Evolutionary conservation across 805 yeast genomes (phyloP), one percentile per base, ranked within the genome.

Genomic region (Ogataea haglerorum): DNA sequence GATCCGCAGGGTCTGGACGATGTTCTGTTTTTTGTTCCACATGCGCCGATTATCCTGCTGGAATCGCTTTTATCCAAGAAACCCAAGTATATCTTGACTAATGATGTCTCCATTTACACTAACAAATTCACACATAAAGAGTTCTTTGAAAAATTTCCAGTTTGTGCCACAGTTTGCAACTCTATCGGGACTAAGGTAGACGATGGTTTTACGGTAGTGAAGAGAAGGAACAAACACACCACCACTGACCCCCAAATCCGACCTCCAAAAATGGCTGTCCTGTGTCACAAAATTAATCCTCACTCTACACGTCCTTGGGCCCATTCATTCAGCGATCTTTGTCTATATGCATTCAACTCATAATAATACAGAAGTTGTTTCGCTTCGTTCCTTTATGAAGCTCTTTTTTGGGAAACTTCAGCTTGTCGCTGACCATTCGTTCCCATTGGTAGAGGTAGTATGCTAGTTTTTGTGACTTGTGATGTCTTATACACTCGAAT

Each of bases 401-500:
- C 52, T 80, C 78, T 33, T 54, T 63, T 59, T 82, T 82, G 1
- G 49, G 51, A 26, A 67, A 46, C 12, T 36, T 47, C 25, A 47
- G 46, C 6, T 17, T 5, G 1, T 30, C 17, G 10, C 23, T 17
- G 5, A 12, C 23, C 13, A 25, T 31, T 2, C 41, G 47, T 2
- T 24, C 46, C 76, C 80, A 76, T 39, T 70, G 65, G 49, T 74
- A 78, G 12, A 87, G 67, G 78, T 87, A 75, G 56, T 90, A 90
- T 1, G 80, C 82, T 10, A 89, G 69, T 53, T 89, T 89, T 36
- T 72, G 69, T 0, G 95, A 80, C 39, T 76, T 77, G 47, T 83
- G 76, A 42, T 70, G 67, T 34, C 67, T 56, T 4, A 70, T 36
- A 25, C 67, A 45, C 6, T 42, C 46, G 47, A 78, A 88, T 0